Percentiles rank a stretch among this genome's conserved stretches.
Evolutionary conservation across 805 yeast genomes (phyloP).

Genomic region (Candida orba): DNA sequence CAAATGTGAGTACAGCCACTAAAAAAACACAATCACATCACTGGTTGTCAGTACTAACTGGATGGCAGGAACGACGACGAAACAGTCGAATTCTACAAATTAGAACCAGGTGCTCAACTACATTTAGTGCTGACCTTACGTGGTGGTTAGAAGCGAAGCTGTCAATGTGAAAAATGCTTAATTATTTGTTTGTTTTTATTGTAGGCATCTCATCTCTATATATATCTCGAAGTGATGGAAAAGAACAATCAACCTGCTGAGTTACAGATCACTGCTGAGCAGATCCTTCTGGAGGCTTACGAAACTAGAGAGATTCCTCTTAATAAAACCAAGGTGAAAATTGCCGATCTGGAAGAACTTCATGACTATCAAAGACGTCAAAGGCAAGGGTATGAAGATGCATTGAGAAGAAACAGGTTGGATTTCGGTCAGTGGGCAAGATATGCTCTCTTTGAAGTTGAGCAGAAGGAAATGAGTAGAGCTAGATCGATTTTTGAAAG

Average conservation of each 20-base stretch:
- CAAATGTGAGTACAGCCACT: constrained; percentile 56
- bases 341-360: constrained; percentile 75
- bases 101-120: constrained; percentile 77
- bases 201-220: neutral
- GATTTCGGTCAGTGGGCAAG: constrained; percentile 87
- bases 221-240: constrained; percentile 13
- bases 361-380: constrained; percentile 68
- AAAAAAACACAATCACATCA: neutral
- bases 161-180: neutral
- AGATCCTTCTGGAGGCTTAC: constrained; percentile 55
- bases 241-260: constrained; percentile 39
- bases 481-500: constrained; percentile 87
- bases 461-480: constrained; percentile 68
- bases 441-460: constrained; percentile 82
- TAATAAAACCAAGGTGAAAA: constrained; percentile 38
- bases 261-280: constrained; percentile 57
- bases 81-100: constrained; percentile 64
- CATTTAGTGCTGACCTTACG: constrained; percentile 89
- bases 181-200: neutral
- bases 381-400: constrained; percentile 78
- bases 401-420: constrained; percentile 75
- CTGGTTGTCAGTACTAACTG: neutral
- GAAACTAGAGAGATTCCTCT: constrained; percentile 36
- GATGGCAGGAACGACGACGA: constrained; percentile 57
- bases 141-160: constrained; percentile 50